A percentile compares a stretch with the other conserved stretches of the same genome.
phyloP scores from a whole-genome alignment of 768 basidiomycete species.

The Mycena vulgaris region DNA sequence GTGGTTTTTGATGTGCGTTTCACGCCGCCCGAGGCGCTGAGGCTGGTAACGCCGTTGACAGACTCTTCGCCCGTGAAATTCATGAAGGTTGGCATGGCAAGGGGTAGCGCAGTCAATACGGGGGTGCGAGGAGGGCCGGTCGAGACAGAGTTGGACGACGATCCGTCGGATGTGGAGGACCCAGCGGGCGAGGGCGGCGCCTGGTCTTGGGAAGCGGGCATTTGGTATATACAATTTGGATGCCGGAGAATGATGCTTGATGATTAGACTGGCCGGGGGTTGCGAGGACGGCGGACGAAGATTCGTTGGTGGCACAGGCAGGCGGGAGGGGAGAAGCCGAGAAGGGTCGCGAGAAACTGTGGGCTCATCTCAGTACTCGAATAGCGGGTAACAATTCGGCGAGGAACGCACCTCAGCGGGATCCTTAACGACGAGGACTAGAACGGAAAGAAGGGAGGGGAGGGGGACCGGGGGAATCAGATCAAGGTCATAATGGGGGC shows the following conservation, averaged over 20 bases:
- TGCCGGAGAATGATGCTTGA: constrained; percentile 35
- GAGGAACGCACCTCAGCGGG: constrained; percentile 28
- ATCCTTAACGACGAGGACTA: constrained; percentile 33
- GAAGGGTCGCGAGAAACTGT: constrained; percentile 73
- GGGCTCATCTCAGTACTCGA: neutral
- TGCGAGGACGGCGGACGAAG: constrained; percentile 36
- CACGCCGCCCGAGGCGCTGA: constrained; percentile 26
- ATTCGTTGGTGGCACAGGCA: constrained; percentile 34
- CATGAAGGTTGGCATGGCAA: constrained; percentile 43
- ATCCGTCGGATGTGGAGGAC: constrained; percentile 25
- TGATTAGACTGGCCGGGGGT: constrained; percentile 57
- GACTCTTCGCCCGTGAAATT: constrained; percentile 39
- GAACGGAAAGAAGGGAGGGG: constrained; percentile 10
- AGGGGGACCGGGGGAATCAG: constrained; percentile 23
- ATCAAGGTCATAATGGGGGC: constrained; percentile 18
- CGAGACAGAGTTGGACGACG: constrained; percentile 26
- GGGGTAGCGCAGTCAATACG: constrained; percentile 42
- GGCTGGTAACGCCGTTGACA: constrained; percentile 26
- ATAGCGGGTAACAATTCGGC: too few relatives aligned
- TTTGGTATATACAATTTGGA: constrained; percentile 34
- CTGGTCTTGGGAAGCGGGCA: constrained; percentile 35
- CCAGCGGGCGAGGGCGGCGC: constrained; percentile 39
- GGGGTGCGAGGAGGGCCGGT: constrained; percentile 33
- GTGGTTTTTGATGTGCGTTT: constrained; percentile 69
- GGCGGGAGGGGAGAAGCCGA: constrained; percentile 65